Conservation (phyloP, 202 grass and related monocot genomes). For the Cymbopogon flexuosus region DNA sequence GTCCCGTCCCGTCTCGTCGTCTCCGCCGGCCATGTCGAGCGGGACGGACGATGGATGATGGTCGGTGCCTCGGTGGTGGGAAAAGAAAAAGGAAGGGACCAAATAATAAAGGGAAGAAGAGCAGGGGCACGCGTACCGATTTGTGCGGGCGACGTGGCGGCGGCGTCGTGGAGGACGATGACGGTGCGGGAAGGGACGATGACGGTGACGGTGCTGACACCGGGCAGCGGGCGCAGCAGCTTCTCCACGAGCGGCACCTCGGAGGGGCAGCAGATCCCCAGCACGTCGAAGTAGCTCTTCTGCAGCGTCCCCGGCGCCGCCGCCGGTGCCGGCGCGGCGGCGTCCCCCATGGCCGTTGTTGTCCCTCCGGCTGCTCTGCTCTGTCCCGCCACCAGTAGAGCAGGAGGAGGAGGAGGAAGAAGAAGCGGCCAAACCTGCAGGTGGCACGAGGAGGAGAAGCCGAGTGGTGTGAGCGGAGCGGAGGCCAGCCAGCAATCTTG, state of each 20-base stretch:
- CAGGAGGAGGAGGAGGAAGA: no score
- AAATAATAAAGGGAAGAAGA: no score
- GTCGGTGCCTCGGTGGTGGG: no score
- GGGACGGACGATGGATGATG: no score
- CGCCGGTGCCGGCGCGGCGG: neutral
- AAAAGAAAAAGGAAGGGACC: neutral
- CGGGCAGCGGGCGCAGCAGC: slow-evolving; percentile 53
- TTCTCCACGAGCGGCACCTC: slow-evolving; percentile 85
- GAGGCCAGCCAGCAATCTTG: neutral
- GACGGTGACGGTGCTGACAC: slow-evolving; percentile 62
- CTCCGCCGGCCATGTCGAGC: neutral
- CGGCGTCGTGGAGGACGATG: slow-evolving; percentile 72
- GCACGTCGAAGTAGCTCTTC: slow-evolving; percentile 96
- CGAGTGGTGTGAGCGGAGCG: no score
- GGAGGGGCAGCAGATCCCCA: slow-evolving; percentile 89
- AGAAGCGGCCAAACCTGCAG: no score
- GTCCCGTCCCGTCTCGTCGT: neutral
- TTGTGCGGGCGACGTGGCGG: slow-evolving; percentile 41
- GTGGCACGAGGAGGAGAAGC: no score
- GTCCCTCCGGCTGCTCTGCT: neutral
- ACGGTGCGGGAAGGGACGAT: slow-evolving; percentile 87
- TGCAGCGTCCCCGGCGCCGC: neutral
- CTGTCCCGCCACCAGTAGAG: no score
- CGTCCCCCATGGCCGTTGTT: slow-evolving; percentile 18
- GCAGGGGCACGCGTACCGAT: slow-evolving; percentile 48